Base-by-base conservation (phyloP, 257 asterid species). In the Primulina eburnea region DNA sequence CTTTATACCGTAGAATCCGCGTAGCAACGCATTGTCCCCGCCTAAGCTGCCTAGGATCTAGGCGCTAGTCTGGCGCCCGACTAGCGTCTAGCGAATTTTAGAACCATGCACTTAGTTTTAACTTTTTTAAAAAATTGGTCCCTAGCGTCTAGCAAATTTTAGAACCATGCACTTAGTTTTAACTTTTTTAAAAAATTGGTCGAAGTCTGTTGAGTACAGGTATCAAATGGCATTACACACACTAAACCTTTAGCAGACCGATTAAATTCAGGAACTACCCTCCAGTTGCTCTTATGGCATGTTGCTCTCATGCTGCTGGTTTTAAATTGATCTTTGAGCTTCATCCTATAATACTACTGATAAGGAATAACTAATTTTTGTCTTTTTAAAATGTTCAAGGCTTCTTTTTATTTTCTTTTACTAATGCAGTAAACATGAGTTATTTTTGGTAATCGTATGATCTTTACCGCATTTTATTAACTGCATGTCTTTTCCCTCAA, bases 321-420 rank as follows among this genome's bases (percentile, higher is more conserved):
- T 58, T 55, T 68, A 65, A 33, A 37, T 58, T 58, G 16, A 18
- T 34, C 32, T 18, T 73, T 21, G 12, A 66, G 55, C 55, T 43
- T 18, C 14, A 14, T 43, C 55, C 55, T 71, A 40, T 17, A 12
- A 20, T 35, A 57, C 14, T 47, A 59, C 33, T 52, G 21, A 68
- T 30, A 61, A 9, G 26, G 50, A 16, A n/a, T 21, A 67, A 12
- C 20, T 6, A 17, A 24, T 66, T 14, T 50, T 60, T 14, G 55
- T 24, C 14, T 55, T 65, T n/a, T 29, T 4, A 9, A 10, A 29
- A 60, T 59, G 62, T 21, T 69, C 12, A 30, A 33, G 32, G 56
- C 60, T 29, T 50, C 32, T 56, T 72, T 29, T 62, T 62, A 8
- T 43, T 43, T 64, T 68, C 65, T 55, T 71, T 68, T n/a, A 24